These are phyloP conservation scores for Perkinsus marinus DNA, from an alignment of 169 alveolate species.

Conservation along the genomic window DNA sequence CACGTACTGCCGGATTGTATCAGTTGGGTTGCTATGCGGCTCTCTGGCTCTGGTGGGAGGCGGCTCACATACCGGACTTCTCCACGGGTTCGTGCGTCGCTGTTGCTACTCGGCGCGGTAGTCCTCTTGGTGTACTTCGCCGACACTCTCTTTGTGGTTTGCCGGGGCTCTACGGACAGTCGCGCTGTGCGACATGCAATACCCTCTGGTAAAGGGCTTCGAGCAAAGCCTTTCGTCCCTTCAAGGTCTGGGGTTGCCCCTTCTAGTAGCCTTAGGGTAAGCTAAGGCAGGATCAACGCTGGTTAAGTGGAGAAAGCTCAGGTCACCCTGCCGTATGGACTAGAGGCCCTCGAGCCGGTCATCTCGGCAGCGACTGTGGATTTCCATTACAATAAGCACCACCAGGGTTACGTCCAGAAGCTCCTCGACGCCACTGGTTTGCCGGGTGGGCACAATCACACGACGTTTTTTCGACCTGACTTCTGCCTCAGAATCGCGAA, in stretches of 20 bases:
- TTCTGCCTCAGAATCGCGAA: not conserved
- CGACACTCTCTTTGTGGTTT: too few relatives aligned
- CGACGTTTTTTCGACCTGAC: not conserved
- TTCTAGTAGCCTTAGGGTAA: not conserved
- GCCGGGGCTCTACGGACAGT: too few relatives aligned
- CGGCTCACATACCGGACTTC: too few relatives aligned
- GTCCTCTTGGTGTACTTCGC: too few relatives aligned
- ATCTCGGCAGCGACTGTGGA: constrained; percentile 43
- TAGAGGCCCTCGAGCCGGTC: constrained; percentile 49
- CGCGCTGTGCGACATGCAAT: not conserved
- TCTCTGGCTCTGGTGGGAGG: too few relatives aligned
- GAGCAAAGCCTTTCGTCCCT: not conserved
- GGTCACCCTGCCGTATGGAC: constrained; percentile 47
- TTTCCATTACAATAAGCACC: constrained; percentile 58
- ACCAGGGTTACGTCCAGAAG: constrained; percentile 50
- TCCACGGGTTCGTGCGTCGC: too few relatives aligned
- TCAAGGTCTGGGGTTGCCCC: not conserved
- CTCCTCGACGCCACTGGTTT: not conserved
- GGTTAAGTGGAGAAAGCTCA: not conserved
- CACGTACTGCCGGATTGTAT: too few relatives aligned
- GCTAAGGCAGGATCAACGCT: not conserved
- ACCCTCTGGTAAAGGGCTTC: not conserved
- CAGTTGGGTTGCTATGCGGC: too few relatives aligned
- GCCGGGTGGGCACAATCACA: not conserved
- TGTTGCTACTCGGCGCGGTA: too few relatives aligned